Base-by-base conservation (phyloP, 75 land plant genomes). In the Adiantum capillusveneris region DNA sequence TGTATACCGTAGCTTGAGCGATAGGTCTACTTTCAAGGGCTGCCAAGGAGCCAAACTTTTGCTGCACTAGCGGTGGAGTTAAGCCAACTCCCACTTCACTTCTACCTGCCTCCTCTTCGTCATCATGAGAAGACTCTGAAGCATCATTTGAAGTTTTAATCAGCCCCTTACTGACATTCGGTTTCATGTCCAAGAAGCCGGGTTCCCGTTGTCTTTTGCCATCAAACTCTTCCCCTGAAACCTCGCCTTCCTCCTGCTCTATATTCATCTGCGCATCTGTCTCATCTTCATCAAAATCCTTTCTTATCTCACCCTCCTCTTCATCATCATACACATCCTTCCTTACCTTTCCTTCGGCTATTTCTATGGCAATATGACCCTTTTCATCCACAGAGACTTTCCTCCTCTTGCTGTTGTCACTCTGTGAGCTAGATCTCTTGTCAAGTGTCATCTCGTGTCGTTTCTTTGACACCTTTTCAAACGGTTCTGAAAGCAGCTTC, bases 1-100 rank as follows among this genome's bases (percentile, higher is more conserved):
- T 34, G 37, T 60, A 19, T 64, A 95, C 99, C 85, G 63, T 29
- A 27, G 69, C 67, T 58, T 69, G 64, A 45, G 77, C 66, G 22
- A 65, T 64, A 11, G 89, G 81, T 66, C 83, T 76, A 25, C 77
- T 74, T 68, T 89, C 99, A 39, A 95, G 70, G 11, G 97, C 99
- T 65, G 99, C 90, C 39, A 95, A 73, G 49, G 89, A 95, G 25
- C 84, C 92, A 75, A 95, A 95, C 52, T 90, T 95, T 66, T 82
- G 84, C 13, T 72, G 75, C 64, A 83, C 61, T 37, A 68, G 55
- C 0, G 79, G 55, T 20, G 84, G 81, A 43, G 83, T 66, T 45
- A 63, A 29, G 55, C 74, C 52, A 57, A 80, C 84, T 72, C 88
- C 98, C 62, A 60, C 73, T 26, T 44, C 76, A 29, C 75, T 89